Base-by-base conservation (phyloP, 2,329 filamentous ascomycete species). In the Phaeosphaeriaceae sp. region DNA sequence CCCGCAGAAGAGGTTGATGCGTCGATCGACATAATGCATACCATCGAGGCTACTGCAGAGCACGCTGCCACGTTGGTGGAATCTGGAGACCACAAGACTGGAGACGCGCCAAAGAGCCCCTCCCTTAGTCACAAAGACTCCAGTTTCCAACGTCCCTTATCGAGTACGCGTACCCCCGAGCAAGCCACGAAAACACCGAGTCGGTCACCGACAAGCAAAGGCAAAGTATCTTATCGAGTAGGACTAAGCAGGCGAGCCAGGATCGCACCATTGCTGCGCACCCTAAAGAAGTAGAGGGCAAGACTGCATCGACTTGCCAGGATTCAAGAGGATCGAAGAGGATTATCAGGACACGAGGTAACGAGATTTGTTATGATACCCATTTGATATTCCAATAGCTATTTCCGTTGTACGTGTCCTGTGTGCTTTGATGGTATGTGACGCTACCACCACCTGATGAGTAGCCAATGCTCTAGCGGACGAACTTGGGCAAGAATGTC, bases 221-320 rank as follows among this genome's bases (percentile, higher is more conserved):
- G 76, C 17, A 82, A 82, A 61, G 73, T 78, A 21, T 66, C 72
- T 1, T 81, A 82, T 49, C 73, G 82, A 22, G 82, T 84, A 44
- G 82, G 82, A 1, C 69, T 84, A 40, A 84, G 82, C 67, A 81
- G 79, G 70, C 76, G 78, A 44, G 78, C 78, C 21, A 77, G 80
- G 53, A 83, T 84, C 52, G 76, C 82, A 44, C 81, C 82, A 9
- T 65, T 84, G 46, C 70, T 84, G 52, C 82, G 80, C 58, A 72
- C 73, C 2, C 72, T 84, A 48, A 80, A 75, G 70, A 83, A 83
- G 67, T 83, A 50, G 60, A 11, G 15, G 20, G 17, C 17, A 17
- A 13, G 5, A 19, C 20, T 9, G 4, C 25, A 27, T n/a, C n/a
- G n/a, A n/a, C n/a, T n/a, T n/a, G n/a, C 33, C 17, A 36, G 3